Percentiles rank a stretch among this genome's conserved stretches.
phyloP scores from a whole-genome alignment of 768 basidiomycete species.

The Phylloporus rhodoxanthus region DNA sequence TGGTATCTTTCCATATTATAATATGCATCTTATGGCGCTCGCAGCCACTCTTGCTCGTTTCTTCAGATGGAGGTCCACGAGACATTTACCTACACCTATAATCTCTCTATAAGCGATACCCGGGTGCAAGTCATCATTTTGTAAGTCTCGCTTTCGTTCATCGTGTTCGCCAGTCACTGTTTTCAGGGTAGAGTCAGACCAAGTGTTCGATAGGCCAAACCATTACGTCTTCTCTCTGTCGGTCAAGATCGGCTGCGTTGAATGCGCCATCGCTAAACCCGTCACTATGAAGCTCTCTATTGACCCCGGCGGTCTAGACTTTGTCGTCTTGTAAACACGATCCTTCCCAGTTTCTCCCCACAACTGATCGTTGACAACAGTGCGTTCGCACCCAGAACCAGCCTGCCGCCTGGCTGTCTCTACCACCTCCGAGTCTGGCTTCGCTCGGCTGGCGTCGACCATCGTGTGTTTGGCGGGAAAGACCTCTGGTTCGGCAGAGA shows the following conservation, averaged over 20 bases:
- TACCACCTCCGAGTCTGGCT: constrained; percentile 63
- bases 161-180: constrained; percentile 4
- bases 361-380: constrained; percentile 28
- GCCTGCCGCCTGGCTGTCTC: constrained; percentile 48
- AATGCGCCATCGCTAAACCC: constrained; percentile 48
- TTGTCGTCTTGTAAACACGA: constrained; percentile 54
- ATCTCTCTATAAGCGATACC: constrained; percentile 38
- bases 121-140: constrained; percentile 47
- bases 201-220: constrained; percentile 18
- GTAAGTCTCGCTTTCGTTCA: constrained; percentile 32
- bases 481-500: constrained; percentile 64
- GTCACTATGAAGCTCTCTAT: constrained; percentile 40
- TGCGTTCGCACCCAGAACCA: constrained; percentile 54
- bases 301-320: constrained; percentile 52
- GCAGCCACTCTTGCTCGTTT: constrained; percentile 19
- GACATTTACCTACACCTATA: constrained; percentile 41
- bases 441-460: constrained; percentile 50
- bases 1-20: constrained; percentile 5
- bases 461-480: constrained; percentile 58
- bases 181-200: constrained; percentile 26
- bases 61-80: constrained; percentile 22
- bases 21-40: constrained; percentile 7
- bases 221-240: constrained; percentile 50
- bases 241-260: constrained; percentile 49
- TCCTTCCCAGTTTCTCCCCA: too few species aligned